A percentile compares a stretch with the other conserved stretches of the same genome.
Evolutionary conservation across 345 rosid species (phyloP).

Genomic region (Rhizophora mangle): DNA sequence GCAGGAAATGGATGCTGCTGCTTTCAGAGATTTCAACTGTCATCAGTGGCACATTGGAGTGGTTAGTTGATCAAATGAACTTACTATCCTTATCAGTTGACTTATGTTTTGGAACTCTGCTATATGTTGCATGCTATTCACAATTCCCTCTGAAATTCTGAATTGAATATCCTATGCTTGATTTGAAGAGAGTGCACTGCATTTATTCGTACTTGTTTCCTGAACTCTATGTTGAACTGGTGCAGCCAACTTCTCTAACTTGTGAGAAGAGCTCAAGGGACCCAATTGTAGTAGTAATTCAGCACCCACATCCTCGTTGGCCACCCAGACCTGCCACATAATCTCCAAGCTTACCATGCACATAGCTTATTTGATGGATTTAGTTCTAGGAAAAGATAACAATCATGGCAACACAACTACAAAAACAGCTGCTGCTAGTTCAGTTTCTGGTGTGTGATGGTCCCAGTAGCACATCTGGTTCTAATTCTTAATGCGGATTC

Average conservation of each 20-base stretch:
- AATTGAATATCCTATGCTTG: background rate
- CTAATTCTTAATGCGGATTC: background rate
- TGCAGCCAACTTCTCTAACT: constrained; percentile 57
- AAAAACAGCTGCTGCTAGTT: background rate
- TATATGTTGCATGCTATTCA: background rate
- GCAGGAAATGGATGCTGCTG: constrained; percentile 89
- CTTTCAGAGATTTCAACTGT: constrained; percentile 61
- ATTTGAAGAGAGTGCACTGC: background rate
- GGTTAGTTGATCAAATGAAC: constrained; percentile 40
- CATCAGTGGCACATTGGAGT: constrained; percentile 90
- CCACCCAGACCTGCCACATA: constrained; percentile 10
- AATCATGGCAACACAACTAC: background rate
- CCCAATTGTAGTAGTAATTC: constrained; percentile 61
- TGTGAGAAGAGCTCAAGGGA: constrained; percentile 41
- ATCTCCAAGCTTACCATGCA: constrained; percentile 5
- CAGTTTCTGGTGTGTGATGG: background rate
- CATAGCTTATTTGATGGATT: constrained; percentile 9
- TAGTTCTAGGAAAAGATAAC: background rate
- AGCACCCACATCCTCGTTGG: constrained; percentile 55
- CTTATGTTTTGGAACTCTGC: too few relatives aligned
- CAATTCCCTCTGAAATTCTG: background rate
- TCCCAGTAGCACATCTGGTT: background rate
- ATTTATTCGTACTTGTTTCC: background rate
- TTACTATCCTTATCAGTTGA: background rate
- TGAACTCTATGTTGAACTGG: constrained; percentile 8